Conservation (phyloP, 805 yeast genomes). For the Candida sphagnicola region DNA sequence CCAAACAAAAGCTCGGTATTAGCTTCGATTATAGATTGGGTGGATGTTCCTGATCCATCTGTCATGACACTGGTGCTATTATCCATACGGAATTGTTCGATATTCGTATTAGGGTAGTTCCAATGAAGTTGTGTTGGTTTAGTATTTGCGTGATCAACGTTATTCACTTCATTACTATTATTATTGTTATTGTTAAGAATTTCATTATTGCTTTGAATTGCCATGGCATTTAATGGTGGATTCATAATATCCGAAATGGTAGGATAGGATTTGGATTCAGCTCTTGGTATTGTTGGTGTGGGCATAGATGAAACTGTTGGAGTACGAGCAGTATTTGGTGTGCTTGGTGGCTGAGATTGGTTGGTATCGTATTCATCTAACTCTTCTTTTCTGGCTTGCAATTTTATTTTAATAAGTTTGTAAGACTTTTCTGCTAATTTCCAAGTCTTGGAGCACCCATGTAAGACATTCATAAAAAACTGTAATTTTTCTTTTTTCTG, state of each 20-base stretch:
- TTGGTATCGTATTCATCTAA: conserved; percentile 1
- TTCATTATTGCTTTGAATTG: background rate
- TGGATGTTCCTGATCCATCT: background rate
- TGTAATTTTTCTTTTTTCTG: conserved; percentile 26
- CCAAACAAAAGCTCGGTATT: conserved; percentile 17
- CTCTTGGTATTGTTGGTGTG: background rate
- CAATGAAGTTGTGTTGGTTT: background rate
- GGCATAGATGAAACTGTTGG: conserved; percentile 2
- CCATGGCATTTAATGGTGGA: conserved; percentile 1
- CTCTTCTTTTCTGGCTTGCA: conserved; percentile 16
- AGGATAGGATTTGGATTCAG: conserved; percentile 2
- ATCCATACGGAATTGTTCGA: conserved; percentile 2
- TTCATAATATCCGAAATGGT: conserved; percentile 4
- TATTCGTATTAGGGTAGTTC: conserved; percentile 1
- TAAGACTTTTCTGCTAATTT: conserved; percentile 44
- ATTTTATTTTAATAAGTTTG: conserved; percentile 33
- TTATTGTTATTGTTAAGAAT: background rate
- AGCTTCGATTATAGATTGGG: conserved; percentile 8
- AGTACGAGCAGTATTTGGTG: background rate
- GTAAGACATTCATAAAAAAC: conserved; percentile 38
- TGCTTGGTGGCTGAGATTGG: background rate
- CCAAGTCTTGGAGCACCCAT: conserved; percentile 45
- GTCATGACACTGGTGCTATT: background rate
- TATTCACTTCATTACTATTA: background rate
- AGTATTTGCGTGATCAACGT: background rate